Base-by-base conservation (phyloP, 352 stramenopile genomes). In the Pythium rhizo-oryzae region DNA sequence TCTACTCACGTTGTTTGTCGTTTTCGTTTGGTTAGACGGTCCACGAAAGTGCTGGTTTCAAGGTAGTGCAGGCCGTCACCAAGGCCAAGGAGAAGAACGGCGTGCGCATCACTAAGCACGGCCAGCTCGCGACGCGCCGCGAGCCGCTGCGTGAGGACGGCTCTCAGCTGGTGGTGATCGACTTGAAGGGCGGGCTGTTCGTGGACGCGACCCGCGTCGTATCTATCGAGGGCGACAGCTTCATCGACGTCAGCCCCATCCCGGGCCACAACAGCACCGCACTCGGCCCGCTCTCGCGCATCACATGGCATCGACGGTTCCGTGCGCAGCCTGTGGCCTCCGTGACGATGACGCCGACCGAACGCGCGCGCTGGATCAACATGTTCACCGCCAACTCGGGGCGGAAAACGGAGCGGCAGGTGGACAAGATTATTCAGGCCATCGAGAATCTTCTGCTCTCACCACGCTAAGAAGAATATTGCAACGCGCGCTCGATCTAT, bases 321-420 rank as follows among this genome's bases (percentile, higher is more conserved):
- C 51, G 51, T 15, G 25, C 11, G 15, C 51, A 57, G 51, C 51
- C 51, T 3, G 23, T 19, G 19, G 25, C n/a, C 23, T 25, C 30
- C 9, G n/a, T 15, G 23, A 57, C 37, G 4, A 23, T 57, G 8
- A 43, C 51, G 8, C 24, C 6, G 19, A 25, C 25, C 25, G 24
- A 57, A 4, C 51, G 51, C 15, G 37, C 51, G 23, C 24, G 51
- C 23, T 57, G 51, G 51, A 57, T 57, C 24, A 30, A 57, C 51
- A 16, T 41, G 11, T 41, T 23, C 24, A 19, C 35, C 8, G 30
- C 25, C 15, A 23, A 23, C 35, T 25, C 23, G 23, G 18, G 5
- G 13, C 43, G 43, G 25, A 39, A 23, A 2, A 37, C 35, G 24
- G 51, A 57, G 23, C 23, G 12, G 23, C 30, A 57, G 51, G 37